A percentile compares a stretch with the other conserved stretches of the same genome.
Conservation (phyloP, 805 yeast species). For the Alloascoidea hylecoeti region DNA sequence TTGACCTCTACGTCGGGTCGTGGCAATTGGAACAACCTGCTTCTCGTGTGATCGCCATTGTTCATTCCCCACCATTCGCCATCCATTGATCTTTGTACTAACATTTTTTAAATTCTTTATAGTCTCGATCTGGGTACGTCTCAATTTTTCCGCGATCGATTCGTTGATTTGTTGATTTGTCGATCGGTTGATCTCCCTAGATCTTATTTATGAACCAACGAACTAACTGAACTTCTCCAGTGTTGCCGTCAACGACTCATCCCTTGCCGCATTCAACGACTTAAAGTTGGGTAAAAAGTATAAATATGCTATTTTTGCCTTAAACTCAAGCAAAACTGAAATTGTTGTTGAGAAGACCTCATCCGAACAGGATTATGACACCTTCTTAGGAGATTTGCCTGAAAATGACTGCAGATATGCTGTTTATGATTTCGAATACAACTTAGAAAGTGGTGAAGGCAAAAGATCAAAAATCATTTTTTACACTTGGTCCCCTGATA, state of each 20-base stretch:
- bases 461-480: slow-evolving; percentile 63
- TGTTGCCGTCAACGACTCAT: slow-evolving; percentile 81
- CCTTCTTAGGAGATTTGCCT: slow-evolving; percentile 78
- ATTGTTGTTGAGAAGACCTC: slow-evolving; percentile 85
- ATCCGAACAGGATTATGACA: slow-evolving; percentile 60
- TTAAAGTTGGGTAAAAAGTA: slow-evolving; percentile 85
- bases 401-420: slow-evolving; percentile 96
- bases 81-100: no score
- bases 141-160: no score
- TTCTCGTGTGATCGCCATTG: no score
- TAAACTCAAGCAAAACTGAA: slow-evolving; percentile 80
- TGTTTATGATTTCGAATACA: slow-evolving; percentile 93
- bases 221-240: slow-evolving; percentile 20
- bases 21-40: no score
- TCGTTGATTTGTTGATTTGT: no score
- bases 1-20: no score
- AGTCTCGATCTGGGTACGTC: no score
- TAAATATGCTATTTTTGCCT: slow-evolving; percentile 70
- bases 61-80: no score
- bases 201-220: no score
- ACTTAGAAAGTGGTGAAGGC: slow-evolving; percentile 81
- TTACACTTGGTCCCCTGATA: slow-evolving; percentile 95
- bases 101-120: no score
- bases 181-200: no score
- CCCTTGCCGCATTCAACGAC: slow-evolving; percentile 88